phyloP scores from a whole-genome alignment of 139 green algal species.

The Microglena sp. region DNA sequence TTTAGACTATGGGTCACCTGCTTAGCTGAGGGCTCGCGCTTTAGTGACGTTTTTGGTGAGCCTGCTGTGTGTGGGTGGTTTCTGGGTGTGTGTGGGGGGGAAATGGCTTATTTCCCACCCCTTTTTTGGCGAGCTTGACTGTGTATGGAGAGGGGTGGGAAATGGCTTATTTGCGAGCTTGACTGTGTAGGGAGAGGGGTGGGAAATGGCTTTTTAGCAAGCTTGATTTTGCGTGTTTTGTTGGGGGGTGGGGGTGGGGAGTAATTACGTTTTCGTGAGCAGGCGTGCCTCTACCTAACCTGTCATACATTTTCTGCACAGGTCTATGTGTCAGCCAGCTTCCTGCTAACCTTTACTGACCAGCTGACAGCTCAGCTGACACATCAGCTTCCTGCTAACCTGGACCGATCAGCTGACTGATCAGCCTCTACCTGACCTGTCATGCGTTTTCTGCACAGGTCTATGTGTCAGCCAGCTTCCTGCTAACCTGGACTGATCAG shows the following conservation, averaged over 20 bases:
- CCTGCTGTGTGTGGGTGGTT: no score
- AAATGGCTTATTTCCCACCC: neutral
- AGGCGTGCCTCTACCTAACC: neutral
- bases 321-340: constrained; percentile 62
- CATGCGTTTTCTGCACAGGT: constrained; percentile 18
- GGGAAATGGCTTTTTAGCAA: neutral
- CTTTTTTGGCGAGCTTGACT: neutral
- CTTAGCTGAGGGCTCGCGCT: constrained; percentile 66
- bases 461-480: constrained; percentile 66
- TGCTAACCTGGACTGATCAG: constrained; percentile 55
- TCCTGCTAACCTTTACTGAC: constrained; percentile 61
- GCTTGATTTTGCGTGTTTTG: neutral
- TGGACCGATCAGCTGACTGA: constrained; percentile 49
- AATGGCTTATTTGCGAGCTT: no score
- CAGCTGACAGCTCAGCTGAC: constrained; percentile 24
- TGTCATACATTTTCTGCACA: constrained; percentile 2
- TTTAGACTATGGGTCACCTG: constrained; percentile 82
- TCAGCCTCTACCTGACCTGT: neutral
- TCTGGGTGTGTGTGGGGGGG: neutral
- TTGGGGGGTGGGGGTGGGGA: neutral
- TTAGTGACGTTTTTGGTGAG: constrained; percentile 64
- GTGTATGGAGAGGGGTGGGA: no score
- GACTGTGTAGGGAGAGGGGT: no score
- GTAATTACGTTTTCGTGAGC: neutral
- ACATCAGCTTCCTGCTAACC: constrained; percentile 27